Evolutionary conservation across 2,329 filamentous ascomycete species (phyloP), one percentile per base, ranked within the genome.

Genomic region (Emmonsiellopsis sp.): DNA sequence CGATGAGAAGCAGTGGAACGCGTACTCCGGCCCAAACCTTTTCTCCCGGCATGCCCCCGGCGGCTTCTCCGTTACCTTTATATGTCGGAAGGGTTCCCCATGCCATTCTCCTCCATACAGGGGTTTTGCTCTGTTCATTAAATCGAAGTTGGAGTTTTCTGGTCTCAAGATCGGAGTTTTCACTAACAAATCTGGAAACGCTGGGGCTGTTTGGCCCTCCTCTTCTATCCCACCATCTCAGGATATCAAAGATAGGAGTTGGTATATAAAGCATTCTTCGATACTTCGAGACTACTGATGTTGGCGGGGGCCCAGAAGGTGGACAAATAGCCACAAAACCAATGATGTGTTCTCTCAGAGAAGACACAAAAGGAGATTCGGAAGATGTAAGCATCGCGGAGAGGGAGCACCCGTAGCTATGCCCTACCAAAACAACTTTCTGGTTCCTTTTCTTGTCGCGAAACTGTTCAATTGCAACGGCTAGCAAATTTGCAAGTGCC

Each of bases 381-480:
- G 76, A 73, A 0, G 82, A 84, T 8, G 88, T 85, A 50, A 97
- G 74, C 13, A 85, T 73, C 31, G 87, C 84, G 5, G 85, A 82
- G 17, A 96, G 74, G 2, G 87, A 87, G 55, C 87, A 90, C 6
- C 93, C 93, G 81, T 96, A 86, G 66, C 89, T 95, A 65, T 98
- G 93, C 1, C 85, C 89, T 55, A 97, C 81, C 33, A 96, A 69
- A 17, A 96, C 79, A 11, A 95, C 79, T 3, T 83, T 80, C 67
- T 95, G 90, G 1, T 74, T 75, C 14, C 76, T 72, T 37, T 81
- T 75, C 43, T 77, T 78, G 58, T 87, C 83, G 42, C 86, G 81
- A 63, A 92, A 81, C 45, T 83, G 78, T 40, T 88, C 80, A 55
- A 97, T 90, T 34, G 89, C 81, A 1, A 76, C 78, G 53, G 84